phyloP scores from a whole-genome alignment of 371 early-diverging fungal species.

The Mucor saturninus region DNA sequence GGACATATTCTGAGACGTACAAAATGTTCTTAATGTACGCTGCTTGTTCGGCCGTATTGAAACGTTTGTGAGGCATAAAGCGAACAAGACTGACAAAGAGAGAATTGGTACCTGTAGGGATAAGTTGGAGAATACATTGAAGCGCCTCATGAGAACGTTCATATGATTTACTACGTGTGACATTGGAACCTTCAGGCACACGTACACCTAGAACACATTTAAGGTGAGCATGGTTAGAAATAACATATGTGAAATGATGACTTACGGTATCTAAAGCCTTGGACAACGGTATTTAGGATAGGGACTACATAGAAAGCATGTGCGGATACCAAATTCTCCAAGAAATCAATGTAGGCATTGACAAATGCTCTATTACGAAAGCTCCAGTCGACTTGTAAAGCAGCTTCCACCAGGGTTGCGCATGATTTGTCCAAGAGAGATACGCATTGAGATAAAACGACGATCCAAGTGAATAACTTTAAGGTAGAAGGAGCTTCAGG shows the following conservation, averaged over 20 bases:
- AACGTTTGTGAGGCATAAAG: slow-evolving; percentile 80
- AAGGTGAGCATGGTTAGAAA: background rate
- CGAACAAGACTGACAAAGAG: slow-evolving; percentile 68
- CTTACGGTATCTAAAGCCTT: slow-evolving; percentile 69
- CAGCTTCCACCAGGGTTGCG: slow-evolving; percentile 70
- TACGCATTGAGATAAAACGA: slow-evolving; percentile 59
- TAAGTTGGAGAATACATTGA: slow-evolving; percentile 68
- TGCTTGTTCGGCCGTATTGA: slow-evolving; percentile 67
- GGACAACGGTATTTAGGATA: slow-evolving; percentile 68
- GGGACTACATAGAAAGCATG: slow-evolving; percentile 79
- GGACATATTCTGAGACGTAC: slow-evolving; percentile 75
- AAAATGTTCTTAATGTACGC: slow-evolving; percentile 80
- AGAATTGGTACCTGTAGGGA: slow-evolving; percentile 79
- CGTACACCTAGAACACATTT: slow-evolving; percentile 15
- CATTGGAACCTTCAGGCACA: slow-evolving; percentile 31
- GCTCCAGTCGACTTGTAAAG: slow-evolving; percentile 75
- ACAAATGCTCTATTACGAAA: slow-evolving; percentile 65
- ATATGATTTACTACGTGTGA: slow-evolving; percentile 44
- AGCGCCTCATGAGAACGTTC: slow-evolving; percentile 74
- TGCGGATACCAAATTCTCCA: slow-evolving; percentile 85
- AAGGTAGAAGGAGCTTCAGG: slow-evolving; percentile 55
- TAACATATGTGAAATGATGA: background rate
- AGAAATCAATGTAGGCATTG: slow-evolving; percentile 67
- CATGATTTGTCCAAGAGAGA: slow-evolving; percentile 60
- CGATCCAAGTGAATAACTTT: slow-evolving; percentile 56